Conservation (phyloP, 495 filamentous ascomycete species). For the Penicillium roqueforti region DNA sequence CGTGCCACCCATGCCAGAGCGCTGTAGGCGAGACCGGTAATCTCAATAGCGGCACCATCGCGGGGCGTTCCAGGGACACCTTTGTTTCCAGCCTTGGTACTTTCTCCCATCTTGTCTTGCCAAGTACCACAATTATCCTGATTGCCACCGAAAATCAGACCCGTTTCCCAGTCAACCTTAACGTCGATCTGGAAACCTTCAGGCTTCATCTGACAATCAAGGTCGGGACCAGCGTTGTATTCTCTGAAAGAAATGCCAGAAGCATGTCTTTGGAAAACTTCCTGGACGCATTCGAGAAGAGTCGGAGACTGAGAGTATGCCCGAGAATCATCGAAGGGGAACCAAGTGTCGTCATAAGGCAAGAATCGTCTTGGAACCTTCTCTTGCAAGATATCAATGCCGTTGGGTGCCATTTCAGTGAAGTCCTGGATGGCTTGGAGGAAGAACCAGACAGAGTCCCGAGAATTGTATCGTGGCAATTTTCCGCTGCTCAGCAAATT, state of each 20-base stretch:
- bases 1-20: conserved; percentile 72
- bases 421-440: conserved; percentile 94
- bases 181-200: conserved; percentile 91
- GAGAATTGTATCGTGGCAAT: conserved; percentile 90
- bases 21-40: conserved; percentile 88
- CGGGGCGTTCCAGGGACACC: conserved; percentile 93
- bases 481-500: conserved; percentile 86
- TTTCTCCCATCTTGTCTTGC: conserved; percentile 99
- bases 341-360: conserved; percentile 94
- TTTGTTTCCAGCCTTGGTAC: conserved; percentile 81
- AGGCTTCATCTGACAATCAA: conserved; percentile 91
- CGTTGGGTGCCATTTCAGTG: conserved; percentile 74
- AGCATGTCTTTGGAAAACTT: conserved; percentile 88
- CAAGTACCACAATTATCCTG: conserved; percentile 96
- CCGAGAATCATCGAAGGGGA: conserved; percentile 69
- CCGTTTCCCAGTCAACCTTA: conserved; percentile 86
- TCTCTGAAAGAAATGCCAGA: conserved; percentile 85
- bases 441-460: conserved; percentile 98
- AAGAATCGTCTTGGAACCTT: conserved; percentile 82
- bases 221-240: conserved; percentile 80
- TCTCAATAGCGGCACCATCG: conserved; percentile 93
- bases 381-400: conserved; percentile 67
- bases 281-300: conserved; percentile 85
- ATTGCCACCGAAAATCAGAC: conserved; percentile 89
- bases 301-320: conserved; percentile 81